Evolutionary conservation across 108 stramenopile genomes (phyloP).

Genomic region (Nitzschia palea): DNA sequence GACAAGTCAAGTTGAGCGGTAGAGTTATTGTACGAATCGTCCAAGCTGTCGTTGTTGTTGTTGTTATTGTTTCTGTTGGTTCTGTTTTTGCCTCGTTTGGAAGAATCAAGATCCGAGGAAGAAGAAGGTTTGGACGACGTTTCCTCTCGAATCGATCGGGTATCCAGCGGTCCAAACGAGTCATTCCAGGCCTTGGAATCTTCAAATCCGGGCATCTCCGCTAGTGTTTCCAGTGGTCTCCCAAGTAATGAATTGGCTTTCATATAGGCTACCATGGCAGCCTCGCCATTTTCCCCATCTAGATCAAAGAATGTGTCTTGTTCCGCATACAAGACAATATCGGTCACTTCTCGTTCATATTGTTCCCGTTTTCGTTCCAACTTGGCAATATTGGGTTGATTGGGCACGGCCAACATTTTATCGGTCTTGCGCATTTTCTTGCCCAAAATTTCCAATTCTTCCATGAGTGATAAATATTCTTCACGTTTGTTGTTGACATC

Average conservation of each 20-base stretch:
- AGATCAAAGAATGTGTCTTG: slow-evolving; percentile 10
- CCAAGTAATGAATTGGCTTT: slow-evolving; percentile 5
- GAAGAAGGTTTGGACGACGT: background rate
- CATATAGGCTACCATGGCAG: slow-evolving; percentile 7
- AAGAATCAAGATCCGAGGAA: background rate
- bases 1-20: background rate
- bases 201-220: slow-evolving; percentile 18
- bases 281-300: slow-evolving; percentile 1
- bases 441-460: slow-evolving; percentile 13
- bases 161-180: background rate
- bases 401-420: slow-evolving; percentile 7
- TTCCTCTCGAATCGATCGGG: background rate
- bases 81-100: background rate
- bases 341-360: slow-evolving; percentile 8
- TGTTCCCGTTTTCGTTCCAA: slow-evolving; percentile 16
- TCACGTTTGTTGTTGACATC: slow-evolving; percentile 3
- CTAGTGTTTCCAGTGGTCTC: slow-evolving; percentile 17
- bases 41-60: background rate
- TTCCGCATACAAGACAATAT: slow-evolving; percentile 18
- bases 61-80: too few species aligned
- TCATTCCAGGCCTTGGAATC: slow-evolving; percentile 9
- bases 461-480: slow-evolving; percentile 7
- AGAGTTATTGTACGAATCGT: background rate
- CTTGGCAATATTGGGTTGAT: slow-evolving; percentile 2
- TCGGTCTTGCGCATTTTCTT: slow-evolving; percentile 18